A percentile compares a stretch with the other conserved stretches of the same genome.
Evolutionary conservation across 495 filamentous ascomycete species (phyloP).

Genomic region (Daldinia childiae): DNA sequence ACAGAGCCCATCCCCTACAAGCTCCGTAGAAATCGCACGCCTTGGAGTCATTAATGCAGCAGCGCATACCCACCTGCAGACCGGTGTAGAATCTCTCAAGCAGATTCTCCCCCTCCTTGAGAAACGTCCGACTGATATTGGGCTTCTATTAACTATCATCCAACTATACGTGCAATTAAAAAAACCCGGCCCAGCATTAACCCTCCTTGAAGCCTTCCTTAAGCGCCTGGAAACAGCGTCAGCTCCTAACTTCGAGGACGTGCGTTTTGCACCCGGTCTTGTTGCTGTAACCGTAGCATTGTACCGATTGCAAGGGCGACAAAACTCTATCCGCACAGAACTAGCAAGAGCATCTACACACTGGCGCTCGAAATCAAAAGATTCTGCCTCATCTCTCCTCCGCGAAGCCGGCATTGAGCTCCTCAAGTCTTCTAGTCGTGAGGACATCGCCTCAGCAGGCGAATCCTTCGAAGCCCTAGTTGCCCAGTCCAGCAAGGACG

Average conservation of each 20-base stretch:
- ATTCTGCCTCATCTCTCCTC: constrained; percentile 65
- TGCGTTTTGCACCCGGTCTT: constrained; percentile 86
- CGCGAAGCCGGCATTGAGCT: constrained; percentile 82
- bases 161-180: constrained; percentile 82
- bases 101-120: constrained; percentile 77
- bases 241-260: constrained; percentile 65
- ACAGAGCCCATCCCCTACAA: constrained; percentile 58
- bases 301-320: constrained; percentile 82
- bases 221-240: constrained; percentile 73
- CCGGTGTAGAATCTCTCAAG: constrained; percentile 75
- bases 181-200: constrained; percentile 80
- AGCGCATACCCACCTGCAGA: constrained; percentile 70
- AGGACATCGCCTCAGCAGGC: constrained; percentile 73
- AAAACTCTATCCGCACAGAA: constrained; percentile 71
- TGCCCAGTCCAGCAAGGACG: constrained; percentile 68
- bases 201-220: constrained; percentile 77
- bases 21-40: constrained; percentile 66
- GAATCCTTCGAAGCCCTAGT: constrained; percentile 78
- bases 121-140: constrained; percentile 81
- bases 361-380: constrained; percentile 69
- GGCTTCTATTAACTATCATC: constrained; percentile 81
- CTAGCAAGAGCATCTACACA: constrained; percentile 83
- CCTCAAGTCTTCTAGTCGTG: constrained; percentile 72
- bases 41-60: constrained; percentile 84
- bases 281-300: constrained; percentile 84